Conservation (phyloP, 129 eudicot genomes). For the Lonicera japonica region DNA sequence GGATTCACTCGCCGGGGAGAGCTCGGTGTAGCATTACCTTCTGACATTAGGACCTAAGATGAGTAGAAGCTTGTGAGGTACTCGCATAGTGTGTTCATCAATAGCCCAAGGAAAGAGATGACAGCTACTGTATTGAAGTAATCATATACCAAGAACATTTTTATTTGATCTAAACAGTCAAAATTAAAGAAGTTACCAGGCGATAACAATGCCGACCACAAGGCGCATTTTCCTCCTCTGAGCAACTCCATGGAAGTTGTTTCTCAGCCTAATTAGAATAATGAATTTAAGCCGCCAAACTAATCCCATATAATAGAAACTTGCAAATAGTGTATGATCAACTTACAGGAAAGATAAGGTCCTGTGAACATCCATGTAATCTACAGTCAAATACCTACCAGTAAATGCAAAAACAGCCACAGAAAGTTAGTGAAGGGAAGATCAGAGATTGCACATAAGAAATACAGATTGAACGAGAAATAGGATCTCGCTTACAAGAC, state of each 20-base stretch:
- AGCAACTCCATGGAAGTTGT: conserved; percentile 46
- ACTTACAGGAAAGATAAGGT: conserved; percentile 89
- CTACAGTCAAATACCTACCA: conserved; percentile 95
- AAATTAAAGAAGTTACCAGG: conserved; percentile 34
- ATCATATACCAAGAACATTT: neutral
- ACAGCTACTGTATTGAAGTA: neutral
- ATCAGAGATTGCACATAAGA: conserved; percentile 8
- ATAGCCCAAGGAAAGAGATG: neutral
- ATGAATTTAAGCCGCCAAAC: neutral
- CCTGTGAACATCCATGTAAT: conserved; percentile 98
- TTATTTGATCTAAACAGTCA: neutral
- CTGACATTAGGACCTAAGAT: conserved; percentile 10
- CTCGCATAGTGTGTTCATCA: neutral
- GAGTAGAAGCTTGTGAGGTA: neutral
- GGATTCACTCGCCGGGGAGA: neutral
- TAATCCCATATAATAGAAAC: conserved; percentile 1
- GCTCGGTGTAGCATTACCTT: conserved; percentile 10
- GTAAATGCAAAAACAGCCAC: conserved; percentile 7
- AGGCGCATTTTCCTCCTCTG: conserved; percentile 49
- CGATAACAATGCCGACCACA: conserved; percentile 82
- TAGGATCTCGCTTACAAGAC: conserved; percentile 54
- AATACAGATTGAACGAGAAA: conserved; percentile 7
- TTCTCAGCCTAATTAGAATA: conserved; percentile 62
- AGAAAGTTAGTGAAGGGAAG: conserved; percentile 14
- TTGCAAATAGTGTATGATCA: neutral